phyloP scores from a whole-genome alignment of 1,139 yeast species.

The Zygosaccharomyces sapae region DNA sequence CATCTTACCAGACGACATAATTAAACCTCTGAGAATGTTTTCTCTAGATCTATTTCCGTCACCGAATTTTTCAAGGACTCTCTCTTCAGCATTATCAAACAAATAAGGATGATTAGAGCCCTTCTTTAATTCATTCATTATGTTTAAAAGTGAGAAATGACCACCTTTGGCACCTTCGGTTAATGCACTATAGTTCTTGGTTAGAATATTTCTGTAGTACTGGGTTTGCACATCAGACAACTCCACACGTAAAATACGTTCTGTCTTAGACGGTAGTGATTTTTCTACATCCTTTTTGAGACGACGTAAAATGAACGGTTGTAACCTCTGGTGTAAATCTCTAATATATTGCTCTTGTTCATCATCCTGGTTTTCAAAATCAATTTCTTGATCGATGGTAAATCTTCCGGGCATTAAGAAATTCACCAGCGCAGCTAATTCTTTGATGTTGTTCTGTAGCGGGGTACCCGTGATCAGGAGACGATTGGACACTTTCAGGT shows the following conservation, averaged over 20 bases:
- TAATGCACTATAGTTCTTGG: conserved; percentile 86
- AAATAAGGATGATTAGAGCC: conserved; percentile 96
- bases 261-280: conserved; percentile 91
- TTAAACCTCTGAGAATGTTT: conserved; percentile 77
- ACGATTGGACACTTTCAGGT: conserved; percentile 79
- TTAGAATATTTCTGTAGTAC: conserved; percentile 86
- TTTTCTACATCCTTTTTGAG: conserved; percentile 96
- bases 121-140: conserved; percentile 93
- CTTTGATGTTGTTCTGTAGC: conserved; percentile 89
- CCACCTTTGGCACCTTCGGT: conserved; percentile 79
- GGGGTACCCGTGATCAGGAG: conserved; percentile 97
- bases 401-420: conserved; percentile 95
- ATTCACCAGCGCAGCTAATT: conserved; percentile 89
- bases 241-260: conserved; percentile 90
- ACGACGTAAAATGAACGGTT: conserved; percentile 88
- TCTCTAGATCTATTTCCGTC: conserved; percentile 66
- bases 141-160: conserved; percentile 79
- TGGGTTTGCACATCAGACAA: conserved; percentile 92
- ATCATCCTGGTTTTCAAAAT: conserved; percentile 81
- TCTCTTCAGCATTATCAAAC: conserved; percentile 88
- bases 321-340: conserved; percentile 74
- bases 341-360: conserved; percentile 87
- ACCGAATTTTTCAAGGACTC: conserved; percentile 61
- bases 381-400: conserved; percentile 87
- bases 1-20: conserved; percentile 98